phyloP scores from a whole-genome alignment of 768 basidiomycete genomes.

The Candolleomyces eurysporus region DNA sequence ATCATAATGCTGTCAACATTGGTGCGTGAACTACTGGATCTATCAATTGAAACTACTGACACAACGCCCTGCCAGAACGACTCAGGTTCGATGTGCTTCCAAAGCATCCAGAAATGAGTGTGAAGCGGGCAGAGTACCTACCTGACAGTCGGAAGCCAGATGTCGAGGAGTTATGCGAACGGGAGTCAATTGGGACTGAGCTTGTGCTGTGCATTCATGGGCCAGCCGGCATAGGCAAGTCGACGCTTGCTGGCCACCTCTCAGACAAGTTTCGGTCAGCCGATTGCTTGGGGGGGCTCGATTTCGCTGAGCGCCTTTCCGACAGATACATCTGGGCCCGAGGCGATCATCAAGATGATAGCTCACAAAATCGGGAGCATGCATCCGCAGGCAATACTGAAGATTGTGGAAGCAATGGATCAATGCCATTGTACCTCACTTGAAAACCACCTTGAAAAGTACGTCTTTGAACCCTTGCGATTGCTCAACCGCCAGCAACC shows the following conservation, averaged over 20 bases:
- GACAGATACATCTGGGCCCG: neutral
- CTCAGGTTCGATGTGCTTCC: neutral
- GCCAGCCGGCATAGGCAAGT: conserved; percentile 11
- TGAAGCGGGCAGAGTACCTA: neutral
- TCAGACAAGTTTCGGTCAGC: neutral
- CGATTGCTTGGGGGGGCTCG: neutral
- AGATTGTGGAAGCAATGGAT: neutral
- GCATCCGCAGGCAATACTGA: neutral
- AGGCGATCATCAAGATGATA: conserved; percentile 7
- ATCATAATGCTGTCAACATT: no score
- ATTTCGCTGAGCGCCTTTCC: neutral
- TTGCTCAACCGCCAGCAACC: neutral
- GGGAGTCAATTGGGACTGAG: neutral
- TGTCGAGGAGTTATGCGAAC: neutral
- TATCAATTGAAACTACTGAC: no score
- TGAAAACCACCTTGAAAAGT: neutral
- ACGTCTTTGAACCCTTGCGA: conserved; percentile 1
- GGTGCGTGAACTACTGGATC: no score
- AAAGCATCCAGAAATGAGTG: neutral
- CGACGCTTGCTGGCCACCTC: conserved; percentile 7
- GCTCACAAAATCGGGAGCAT: conserved; percentile 2
- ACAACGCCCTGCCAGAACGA: no score
- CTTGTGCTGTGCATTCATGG: conserved; percentile 10
- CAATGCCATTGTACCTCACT: neutral
- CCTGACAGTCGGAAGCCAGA: neutral